Evolutionary conservation across 129 eudicot genomes (phyloP), one percentile per base, ranked within the genome.

Genomic region (carrot (Daucus carota)): DNA sequence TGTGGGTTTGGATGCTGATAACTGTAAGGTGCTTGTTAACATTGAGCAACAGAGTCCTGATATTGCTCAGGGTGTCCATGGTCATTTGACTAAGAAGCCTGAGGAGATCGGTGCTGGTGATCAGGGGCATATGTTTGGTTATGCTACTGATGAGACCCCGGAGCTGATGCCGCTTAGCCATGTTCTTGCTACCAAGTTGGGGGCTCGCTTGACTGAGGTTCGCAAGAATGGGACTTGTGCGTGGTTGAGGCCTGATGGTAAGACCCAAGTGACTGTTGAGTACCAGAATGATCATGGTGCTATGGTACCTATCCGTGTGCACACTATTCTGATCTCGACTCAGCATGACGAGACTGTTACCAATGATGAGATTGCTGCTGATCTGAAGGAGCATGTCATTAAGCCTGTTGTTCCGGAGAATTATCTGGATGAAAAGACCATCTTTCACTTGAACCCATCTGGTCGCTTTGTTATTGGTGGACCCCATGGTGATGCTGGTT

Each of bases 31-130:
- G 31, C 71, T 78, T 8, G 81, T 71, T 16, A 72, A 72, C 34
- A 72, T 72, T 72, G 73, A 68, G 73, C 73, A 68, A 34, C 73
- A 68, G 73, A 76, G 80, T 70, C 80, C 80, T 32, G 80, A 77
- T 77, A 77, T 77, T 70, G 80, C 80, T 45, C 80, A 77, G 17
- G 80, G 80, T 45, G 80, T 77, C 7, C 80, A 77, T 48, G 80
- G 80, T 73, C 80, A 57, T 24, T 57, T 57, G 65, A 57, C 65
- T 57, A 57, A 57, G 65, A 83, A 85, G 42, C 92, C 92, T 14
- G 92, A 88, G 84, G 92, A 88, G 62, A 81, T 88, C 54, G 92
- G 92, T 78, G 92, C 92, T 2, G 92, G 92, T 78, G 92, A 88
- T 43, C 92, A 87, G 75, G 90, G 89, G 3, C 89, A 86, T 80